Base-by-base conservation (phyloP, 2,329 filamentous ascomycete species). In the Arthrobotrys sinensis region DNA sequence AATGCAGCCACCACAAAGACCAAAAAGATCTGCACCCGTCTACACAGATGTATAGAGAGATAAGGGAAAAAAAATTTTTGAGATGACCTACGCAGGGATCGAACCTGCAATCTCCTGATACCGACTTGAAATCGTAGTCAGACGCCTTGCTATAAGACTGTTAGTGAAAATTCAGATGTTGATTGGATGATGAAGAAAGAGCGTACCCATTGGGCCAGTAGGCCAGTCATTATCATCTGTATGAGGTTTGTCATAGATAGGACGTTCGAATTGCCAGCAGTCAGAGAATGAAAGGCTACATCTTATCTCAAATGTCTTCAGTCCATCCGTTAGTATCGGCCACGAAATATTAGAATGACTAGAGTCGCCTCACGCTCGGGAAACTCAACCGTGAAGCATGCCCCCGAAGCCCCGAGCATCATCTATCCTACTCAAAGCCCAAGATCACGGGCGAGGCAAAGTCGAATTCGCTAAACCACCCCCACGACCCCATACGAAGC, bases 401-500 rank as follows among this genome's bases (percentile, higher is more conserved):
- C 4, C 24, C 24, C 24, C 24, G 24, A 28, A 28, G 24, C 24
- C 24, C 24, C 4, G 24, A 28, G 24, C 24, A 28, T 28, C 24
- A 28, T 28, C 2, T 28, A 28, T 4, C 24, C 4, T 4, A 28
- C 24, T 28, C 24, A 2, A 4, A 28, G 4, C 46, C 16, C 5
- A 50, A 32, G 12, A 24, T 52, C 12, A 32, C 11, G n/a, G 8
- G 5, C 10, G 34, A 38, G 48, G 48, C 24, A 36, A 36, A 36
- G 28, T 11, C 7, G 3, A 1, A 38, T 19, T 55, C 52, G 52
- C 28, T 34, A 53, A 55, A 55, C 2, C 36, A 38, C 28, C 52
- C 53, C 53, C 53, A 40, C 16, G 32, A 60, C 45, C 45, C 45
- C 45, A 28, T 55, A 55, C 4, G 28, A 52, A 4, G 19, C 19